Evolutionary conservation across 2,329 filamentous ascomycete species (phyloP).

Genomic region (Stemphylium lycopersici): DNA sequence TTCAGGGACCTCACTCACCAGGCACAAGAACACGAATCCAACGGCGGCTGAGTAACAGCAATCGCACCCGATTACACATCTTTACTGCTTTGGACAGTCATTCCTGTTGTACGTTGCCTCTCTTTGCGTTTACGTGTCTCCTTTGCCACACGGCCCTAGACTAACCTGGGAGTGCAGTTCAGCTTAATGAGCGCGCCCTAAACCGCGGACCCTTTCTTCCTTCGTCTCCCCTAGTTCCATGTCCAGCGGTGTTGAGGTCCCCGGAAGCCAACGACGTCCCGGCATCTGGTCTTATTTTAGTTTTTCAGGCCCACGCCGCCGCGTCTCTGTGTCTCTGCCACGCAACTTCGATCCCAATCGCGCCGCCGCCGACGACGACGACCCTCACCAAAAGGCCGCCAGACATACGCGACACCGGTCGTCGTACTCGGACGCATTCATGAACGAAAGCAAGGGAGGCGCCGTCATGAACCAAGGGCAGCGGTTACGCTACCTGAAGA

Average conservation of each 20-base stretch:
- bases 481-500: slow-evolving; percentile 66
- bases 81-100: slow-evolving; percentile 8
- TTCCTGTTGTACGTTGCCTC: slow-evolving; percentile 17
- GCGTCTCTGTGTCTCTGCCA: slow-evolving; percentile 59
- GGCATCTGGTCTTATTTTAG: slow-evolving; percentile 61
- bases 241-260: slow-evolving; percentile 61
- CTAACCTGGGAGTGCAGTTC: slow-evolving; percentile 22
- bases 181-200: slow-evolving; percentile 30
- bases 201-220: slow-evolving; percentile 27
- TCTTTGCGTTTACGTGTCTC: slow-evolving; percentile 1
- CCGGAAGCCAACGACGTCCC: slow-evolving; percentile 51
- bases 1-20: slow-evolving; percentile 24
- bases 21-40: slow-evolving; percentile 28
- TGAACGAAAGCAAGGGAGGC: slow-evolving; percentile 54
- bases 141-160: slow-evolving; percentile 12
- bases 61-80: slow-evolving; percentile 6
- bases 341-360: slow-evolving; percentile 41
- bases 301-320: slow-evolving; percentile 58
- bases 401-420: slow-evolving; percentile 48
- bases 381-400: slow-evolving; percentile 57
- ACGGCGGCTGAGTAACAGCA: slow-evolving; percentile 22
- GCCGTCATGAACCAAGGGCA: slow-evolving; percentile 67
- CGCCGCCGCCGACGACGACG: slow-evolving; percentile 38
- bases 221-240: slow-evolving; percentile 49
- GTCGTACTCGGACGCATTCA: slow-evolving; percentile 47